A percentile compares a stretch with the other conserved stretches of the same genome.
Conservation (phyloP, 2,329 filamentous ascomycete species). For the Penicillium paneum region DNA sequence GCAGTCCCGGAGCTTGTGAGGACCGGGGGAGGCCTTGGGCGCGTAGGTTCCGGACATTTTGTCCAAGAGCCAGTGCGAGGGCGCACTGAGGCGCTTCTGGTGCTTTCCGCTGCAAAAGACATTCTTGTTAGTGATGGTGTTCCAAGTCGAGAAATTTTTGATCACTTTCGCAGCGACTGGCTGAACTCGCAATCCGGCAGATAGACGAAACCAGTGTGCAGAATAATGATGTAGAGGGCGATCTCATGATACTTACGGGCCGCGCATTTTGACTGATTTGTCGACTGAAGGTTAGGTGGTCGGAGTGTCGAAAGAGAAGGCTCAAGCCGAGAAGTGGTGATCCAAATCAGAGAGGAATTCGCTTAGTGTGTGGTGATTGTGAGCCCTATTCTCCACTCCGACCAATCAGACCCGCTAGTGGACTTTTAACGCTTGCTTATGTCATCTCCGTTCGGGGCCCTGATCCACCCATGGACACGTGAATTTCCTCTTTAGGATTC, state of each 20-base stretch:
- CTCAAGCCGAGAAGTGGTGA: slow-evolving; percentile 17
- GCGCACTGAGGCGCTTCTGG: slow-evolving; percentile 99
- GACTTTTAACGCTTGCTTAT: not conserved
- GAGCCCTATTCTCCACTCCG: slow-evolving; percentile 32
- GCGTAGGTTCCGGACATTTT: slow-evolving; percentile 91
- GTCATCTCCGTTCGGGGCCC: not conserved
- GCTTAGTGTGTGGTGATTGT: slow-evolving; percentile 34
- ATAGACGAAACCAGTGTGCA: slow-evolving; percentile 4
- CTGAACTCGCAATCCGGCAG: not conserved
- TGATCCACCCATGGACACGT: slow-evolving; percentile 3
- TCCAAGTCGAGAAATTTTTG: slow-evolving; percentile 7
- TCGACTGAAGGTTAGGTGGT: slow-evolving; percentile 39
- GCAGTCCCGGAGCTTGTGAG: slow-evolving; percentile 99
- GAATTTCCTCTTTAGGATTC: slow-evolving; percentile 4
- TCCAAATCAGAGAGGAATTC: slow-evolving; percentile 21
- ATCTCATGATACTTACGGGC: slow-evolving; percentile 52
- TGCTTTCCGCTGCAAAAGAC: slow-evolving; percentile 79
- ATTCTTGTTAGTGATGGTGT: slow-evolving; percentile 27
- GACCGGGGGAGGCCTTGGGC: slow-evolving; percentile 71
- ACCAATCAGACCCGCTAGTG: slow-evolving; percentile 17
- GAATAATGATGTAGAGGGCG: not conserved
- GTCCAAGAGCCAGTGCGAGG: slow-evolving; percentile 99
- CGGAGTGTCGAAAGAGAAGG: slow-evolving; percentile 33
- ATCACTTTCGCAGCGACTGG: slow-evolving; percentile 7
- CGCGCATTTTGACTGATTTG: slow-evolving; percentile 52